phyloP scores from a whole-genome alignment of 176 grass and related monocot species.

The Triticum turgidum region DNA sequence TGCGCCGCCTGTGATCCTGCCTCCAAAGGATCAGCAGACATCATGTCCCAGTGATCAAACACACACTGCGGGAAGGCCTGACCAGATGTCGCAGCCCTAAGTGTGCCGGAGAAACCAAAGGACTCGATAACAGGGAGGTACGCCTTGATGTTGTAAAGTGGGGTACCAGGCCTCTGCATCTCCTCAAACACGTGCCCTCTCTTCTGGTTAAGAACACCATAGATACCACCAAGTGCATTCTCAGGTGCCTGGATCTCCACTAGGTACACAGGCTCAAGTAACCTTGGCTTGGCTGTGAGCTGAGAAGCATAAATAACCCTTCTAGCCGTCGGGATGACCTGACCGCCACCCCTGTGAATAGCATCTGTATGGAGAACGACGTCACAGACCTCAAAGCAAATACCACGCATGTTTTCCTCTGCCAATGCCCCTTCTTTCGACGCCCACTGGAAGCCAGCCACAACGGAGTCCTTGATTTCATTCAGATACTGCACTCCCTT shows the following conservation, averaged over 20 bases:
- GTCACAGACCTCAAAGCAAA: constrained; percentile 88
- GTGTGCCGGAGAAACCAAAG: constrained; percentile 42
- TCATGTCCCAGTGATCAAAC: constrained; percentile 80
- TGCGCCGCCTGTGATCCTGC: constrained; percentile 37
- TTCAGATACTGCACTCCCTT: constrained; percentile 91
- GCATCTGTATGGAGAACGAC: constrained; percentile 88
- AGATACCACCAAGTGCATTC: constrained; percentile 66
- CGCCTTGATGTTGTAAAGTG: constrained; percentile 86
- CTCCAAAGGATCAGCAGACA: constrained; percentile 66
- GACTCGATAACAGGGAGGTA: constrained; percentile 70
- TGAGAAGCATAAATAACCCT: constrained; percentile 82
- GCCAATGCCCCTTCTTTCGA: constrained; percentile 82
- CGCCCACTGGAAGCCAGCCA: constrained; percentile 86
- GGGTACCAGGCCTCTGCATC: constrained; percentile 58
- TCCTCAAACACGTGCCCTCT: constrained; percentile 75
- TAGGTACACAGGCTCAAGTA: constrained; percentile 79
- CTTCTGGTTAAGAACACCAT: constrained; percentile 78
- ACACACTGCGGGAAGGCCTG: constrained; percentile 65
- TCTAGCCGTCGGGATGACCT: constrained; percentile 79
- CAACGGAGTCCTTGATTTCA: constrained; percentile 93
- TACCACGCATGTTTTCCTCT: constrained; percentile 84
- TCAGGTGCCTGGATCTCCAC: constrained; percentile 91
- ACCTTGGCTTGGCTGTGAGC: constrained; percentile 79
- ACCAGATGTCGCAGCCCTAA: constrained; percentile 62
- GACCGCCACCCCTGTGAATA: constrained; percentile 84